Base-by-base conservation (phyloP, 2,329 filamentous ascomycete species). In the Lasiodiplodia theobromae region DNA sequence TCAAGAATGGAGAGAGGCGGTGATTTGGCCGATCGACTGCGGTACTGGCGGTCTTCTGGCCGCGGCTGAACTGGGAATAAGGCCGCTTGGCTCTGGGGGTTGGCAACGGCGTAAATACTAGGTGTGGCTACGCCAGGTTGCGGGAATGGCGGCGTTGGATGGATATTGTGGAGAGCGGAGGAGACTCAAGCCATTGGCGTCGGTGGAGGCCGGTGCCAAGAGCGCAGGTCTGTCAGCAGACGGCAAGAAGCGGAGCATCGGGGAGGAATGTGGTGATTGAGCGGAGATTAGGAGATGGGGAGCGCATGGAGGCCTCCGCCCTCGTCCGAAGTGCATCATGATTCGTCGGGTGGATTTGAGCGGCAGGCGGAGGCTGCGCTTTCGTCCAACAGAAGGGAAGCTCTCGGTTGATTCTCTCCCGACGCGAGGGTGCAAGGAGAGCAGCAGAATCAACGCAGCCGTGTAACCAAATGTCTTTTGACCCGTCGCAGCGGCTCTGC, bases 171-270 rank as follows among this genome's bases (percentile, higher is more conserved):
- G 38, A 38, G 44, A 47, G 60, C 47, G 60, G 44, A 64, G 47
- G 54, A 21, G 28, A 14, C 44, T 31, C 40, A 64, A 38, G 21
- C 47, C 60, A 64, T 64, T 64, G 60, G 60, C 60, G 28, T 51
- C 44, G 60, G 60, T 49, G 44, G 44, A 64, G 14, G 60, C 38
- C 18, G 58, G 58, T 51, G 60, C 60, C 60, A 64, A 64, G 60
- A 51, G 28, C 31, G 60, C 47, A 51, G 47, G 60, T n/a, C n/a
- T 8, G 44, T 64, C 60, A 64, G 60, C 60, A 64, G 60, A 52
- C 31, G 60, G 47, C 58, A 11, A 18, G 25, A 51, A 51, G 40
- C 40, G 58, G 40, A 51, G 58, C 28, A 34, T 14, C 11, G 58
- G 25, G 18, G 44, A 23, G 44, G 40, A 34, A 12, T 49, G 28